phyloP scores from a whole-genome alignment of 352 stramenopile species.

The Globisporangium sylvaticum region DNA sequence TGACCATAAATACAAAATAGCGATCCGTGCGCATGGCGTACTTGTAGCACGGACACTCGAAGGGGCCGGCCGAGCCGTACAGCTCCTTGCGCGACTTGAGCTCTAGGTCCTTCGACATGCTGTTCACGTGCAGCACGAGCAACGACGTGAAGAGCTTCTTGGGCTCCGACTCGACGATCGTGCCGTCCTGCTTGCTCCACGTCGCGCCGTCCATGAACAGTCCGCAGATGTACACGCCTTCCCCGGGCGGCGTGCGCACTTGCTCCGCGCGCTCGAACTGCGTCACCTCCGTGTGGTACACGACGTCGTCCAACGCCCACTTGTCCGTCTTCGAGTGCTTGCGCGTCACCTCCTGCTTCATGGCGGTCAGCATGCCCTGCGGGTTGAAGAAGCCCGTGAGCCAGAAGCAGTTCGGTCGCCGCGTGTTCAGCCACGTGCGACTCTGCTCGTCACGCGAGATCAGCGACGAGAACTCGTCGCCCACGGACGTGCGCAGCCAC shows the following conservation, averaged over 20 bases:
- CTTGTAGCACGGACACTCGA: slow-evolving; percentile 97
- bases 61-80: slow-evolving; percentile 90
- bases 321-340: slow-evolving; percentile 96
- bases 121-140: slow-evolving; percentile 95
- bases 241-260: slow-evolving; percentile 75
- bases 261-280: slow-evolving; percentile 92
- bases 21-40: slow-evolving; percentile 93
- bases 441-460: slow-evolving; percentile 95
- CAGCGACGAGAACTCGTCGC: slow-evolving; percentile 96
- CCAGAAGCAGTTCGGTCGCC: slow-evolving; percentile 95
- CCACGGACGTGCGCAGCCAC: slow-evolving; percentile 95
- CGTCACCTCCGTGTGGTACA: slow-evolving; percentile 97
- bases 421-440: slow-evolving; percentile 93
- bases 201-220: slow-evolving; percentile 96
- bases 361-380: slow-evolving; percentile 97
- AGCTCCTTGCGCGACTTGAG: slow-evolving; percentile 90
- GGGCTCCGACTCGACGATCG: slow-evolving; percentile 94
- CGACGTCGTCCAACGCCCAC: slow-evolving; percentile 97
- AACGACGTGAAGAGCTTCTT: slow-evolving; percentile 97
- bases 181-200: slow-evolving; percentile 92
- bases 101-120: slow-evolving; percentile 92
- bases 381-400: slow-evolving; percentile 98
- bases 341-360: slow-evolving; percentile 98
- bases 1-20: slow-evolving; percentile 97
- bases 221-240: slow-evolving; percentile 97